phyloP scores from a whole-genome alignment of 768 basidiomycete species.

The Boletus pseudopeckii region DNA sequence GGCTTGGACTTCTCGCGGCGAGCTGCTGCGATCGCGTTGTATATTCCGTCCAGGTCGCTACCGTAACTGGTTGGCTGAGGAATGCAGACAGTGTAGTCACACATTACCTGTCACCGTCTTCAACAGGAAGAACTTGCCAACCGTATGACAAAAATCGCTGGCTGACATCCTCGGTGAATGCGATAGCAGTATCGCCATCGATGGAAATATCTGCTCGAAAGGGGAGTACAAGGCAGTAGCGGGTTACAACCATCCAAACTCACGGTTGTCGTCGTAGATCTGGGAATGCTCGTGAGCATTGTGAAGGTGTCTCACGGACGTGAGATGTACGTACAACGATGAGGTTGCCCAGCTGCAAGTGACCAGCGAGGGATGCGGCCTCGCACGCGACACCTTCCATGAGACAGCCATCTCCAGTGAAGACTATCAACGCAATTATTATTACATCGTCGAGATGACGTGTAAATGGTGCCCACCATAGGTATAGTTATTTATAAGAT shows the following conservation, averaged over 20 bases:
- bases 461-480: conserved; percentile 54
- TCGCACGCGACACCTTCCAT: conserved; percentile 97
- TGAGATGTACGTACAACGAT: conserved; percentile 63
- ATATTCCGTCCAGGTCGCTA: conserved; percentile 76
- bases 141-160: conserved; percentile 88
- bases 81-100: background rate
- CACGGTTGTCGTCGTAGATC: conserved; percentile 97
- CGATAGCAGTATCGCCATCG: conserved; percentile 86
- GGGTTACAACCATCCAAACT: conserved; percentile 26
- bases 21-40: conserved; percentile 74
- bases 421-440: conserved; percentile 46
- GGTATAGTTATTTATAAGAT: conserved; percentile 82
- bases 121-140: conserved; percentile 88
- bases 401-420: conserved; percentile 92
- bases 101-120: conserved; percentile 71
- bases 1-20: conserved; percentile 78
- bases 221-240: conserved; percentile 4
- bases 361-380: conserved; percentile 89
- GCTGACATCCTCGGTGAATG: conserved; percentile 93
- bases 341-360: conserved; percentile 89
- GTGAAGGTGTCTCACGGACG: conserved; percentile 7
- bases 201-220: conserved; percentile 79
- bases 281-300: conserved; percentile 29
- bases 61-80: conserved; percentile 6
- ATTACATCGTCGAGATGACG: background rate